phyloP scores from a whole-genome alignment of 176 grass and related monocot species.

The Eremochloa ophiuroides region DNA sequence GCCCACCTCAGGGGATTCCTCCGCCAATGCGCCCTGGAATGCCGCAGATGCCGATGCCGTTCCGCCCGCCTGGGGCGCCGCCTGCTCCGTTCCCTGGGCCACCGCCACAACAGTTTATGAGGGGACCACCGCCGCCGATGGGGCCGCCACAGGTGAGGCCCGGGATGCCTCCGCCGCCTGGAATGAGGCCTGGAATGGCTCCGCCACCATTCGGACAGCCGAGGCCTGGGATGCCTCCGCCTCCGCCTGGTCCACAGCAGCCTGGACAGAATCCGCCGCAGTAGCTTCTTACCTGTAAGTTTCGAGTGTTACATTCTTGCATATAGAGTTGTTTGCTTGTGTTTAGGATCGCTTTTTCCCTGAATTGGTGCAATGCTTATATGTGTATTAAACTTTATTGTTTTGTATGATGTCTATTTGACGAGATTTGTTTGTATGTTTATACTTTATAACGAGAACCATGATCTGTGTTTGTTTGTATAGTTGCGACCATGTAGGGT shows the following conservation, averaged over 20 bases:
- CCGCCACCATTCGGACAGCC: constrained; percentile 55
- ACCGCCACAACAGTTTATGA: constrained; percentile 67
- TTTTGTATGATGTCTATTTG: neutral
- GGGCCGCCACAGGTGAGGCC: constrained; percentile 52
- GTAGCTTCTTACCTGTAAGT: constrained; percentile 46
- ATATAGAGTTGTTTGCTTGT: neutral
- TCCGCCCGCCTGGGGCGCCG: constrained; percentile 61
- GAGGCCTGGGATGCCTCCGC: constrained; percentile 78
- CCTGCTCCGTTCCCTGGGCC: constrained; percentile 44
- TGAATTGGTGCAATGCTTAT: neutral
- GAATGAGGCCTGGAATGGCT: constrained; percentile 92
- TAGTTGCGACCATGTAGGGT: neutral
- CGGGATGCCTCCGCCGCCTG: constrained; percentile 72
- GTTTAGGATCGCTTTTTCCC: neutral
- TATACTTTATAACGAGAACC: neutral
- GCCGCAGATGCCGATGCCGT: constrained; percentile 51
- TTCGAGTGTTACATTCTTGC: neutral
- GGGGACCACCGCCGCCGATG: constrained; percentile 70
- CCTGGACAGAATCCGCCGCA: constrained; percentile 71
- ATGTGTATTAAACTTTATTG: neutral
- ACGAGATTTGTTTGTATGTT: neutral
- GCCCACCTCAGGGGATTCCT: constrained; percentile 39
- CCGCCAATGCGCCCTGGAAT: constrained; percentile 37
- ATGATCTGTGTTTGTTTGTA: neutral
- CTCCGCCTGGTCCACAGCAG: constrained; percentile 78